phyloP scores from a whole-genome alignment of 2,329 filamentous ascomycete genomes.

The Verticillium nonalfalfae region DNA sequence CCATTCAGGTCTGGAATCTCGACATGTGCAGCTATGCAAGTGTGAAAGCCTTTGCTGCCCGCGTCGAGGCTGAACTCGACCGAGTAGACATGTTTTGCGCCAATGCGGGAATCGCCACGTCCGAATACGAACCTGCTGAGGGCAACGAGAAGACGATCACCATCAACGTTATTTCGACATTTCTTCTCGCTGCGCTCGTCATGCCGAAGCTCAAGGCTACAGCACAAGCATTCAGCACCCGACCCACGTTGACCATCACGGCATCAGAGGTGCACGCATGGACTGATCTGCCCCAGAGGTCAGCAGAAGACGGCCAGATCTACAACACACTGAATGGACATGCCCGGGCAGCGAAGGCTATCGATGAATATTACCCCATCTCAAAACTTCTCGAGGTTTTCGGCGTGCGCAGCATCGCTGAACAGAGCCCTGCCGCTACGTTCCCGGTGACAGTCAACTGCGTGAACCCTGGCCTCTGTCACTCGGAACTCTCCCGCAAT shows the following conservation, averaged over 20 bases:
- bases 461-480: slow-evolving; percentile 46
- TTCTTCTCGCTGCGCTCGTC: slow-evolving; percentile 41
- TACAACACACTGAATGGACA: slow-evolving; percentile 20
- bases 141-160: slow-evolving; percentile 41
- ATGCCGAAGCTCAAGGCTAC: slow-evolving; percentile 43
- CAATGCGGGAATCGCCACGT: slow-evolving; percentile 33
- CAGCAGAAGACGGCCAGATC: slow-evolving; percentile 17
- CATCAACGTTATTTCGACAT: slow-evolving; percentile 46
- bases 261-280: slow-evolving; percentile 18
- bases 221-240: slow-evolving; percentile 6
- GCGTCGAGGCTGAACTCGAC: slow-evolving; percentile 24
- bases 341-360: slow-evolving; percentile 2
- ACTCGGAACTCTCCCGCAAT: slow-evolving; percentile 37
- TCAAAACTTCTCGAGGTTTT: slow-evolving; percentile 25
- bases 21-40: slow-evolving; percentile 41
- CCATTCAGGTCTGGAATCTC: slow-evolving; percentile 41
- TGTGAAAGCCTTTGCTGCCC: slow-evolving; percentile 34
- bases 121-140: slow-evolving; percentile 26
- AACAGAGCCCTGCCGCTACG: slow-evolving; percentile 3
- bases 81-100: slow-evolving; percentile 36
- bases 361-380: slow-evolving; percentile 15
- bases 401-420: slow-evolving; percentile 15
- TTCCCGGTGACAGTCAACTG: slow-evolving; percentile 39
- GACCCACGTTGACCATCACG: slow-evolving; percentile 20
- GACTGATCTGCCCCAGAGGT: slow-evolving; percentile 19